phyloP scores from a whole-genome alignment of 2,329 filamentous ascomycete genomes.

The Aureobasidium leucospermi region DNA sequence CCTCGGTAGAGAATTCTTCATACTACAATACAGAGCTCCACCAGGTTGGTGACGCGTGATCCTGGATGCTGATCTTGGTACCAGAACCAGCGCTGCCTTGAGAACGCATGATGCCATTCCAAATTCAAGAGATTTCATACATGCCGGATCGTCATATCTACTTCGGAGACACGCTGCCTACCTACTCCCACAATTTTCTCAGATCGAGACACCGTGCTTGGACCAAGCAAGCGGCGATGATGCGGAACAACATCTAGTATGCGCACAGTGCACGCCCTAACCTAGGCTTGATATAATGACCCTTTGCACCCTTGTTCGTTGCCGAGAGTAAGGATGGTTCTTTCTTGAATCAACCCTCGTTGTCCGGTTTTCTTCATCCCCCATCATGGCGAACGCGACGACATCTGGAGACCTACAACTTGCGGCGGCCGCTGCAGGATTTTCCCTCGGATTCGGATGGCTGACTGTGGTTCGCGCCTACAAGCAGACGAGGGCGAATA shows the following conservation, averaged over 20 bases:
- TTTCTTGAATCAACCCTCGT: background rate
- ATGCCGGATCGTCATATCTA: no score
- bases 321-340: background rate
- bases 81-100: background rate
- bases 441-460: conserved; percentile 37
- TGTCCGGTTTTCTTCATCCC: background rate
- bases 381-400: background rate
- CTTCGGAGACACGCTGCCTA: background rate
- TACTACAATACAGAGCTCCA: background rate
- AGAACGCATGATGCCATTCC: background rate
- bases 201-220: conserved; percentile 1
- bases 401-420: conserved; percentile 15
- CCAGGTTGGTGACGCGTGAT: background rate
- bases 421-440: conserved; percentile 23
- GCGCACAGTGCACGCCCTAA: conserved; percentile 4
- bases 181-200: background rate
- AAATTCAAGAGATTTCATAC: background rate
- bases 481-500: conserved; percentile 26
- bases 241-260: background rate
- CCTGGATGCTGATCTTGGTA: background rate
- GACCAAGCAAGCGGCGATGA: conserved; percentile 2
- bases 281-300: background rate
- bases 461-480: conserved; percentile 32
- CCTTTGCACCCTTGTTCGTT: background rate
- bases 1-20: background rate